Percentiles rank a stretch among this genome's conserved stretches.
Conservation (phyloP, 768 basidiomycete genomes). For the Sporobolomyces pararoseus region DNA sequence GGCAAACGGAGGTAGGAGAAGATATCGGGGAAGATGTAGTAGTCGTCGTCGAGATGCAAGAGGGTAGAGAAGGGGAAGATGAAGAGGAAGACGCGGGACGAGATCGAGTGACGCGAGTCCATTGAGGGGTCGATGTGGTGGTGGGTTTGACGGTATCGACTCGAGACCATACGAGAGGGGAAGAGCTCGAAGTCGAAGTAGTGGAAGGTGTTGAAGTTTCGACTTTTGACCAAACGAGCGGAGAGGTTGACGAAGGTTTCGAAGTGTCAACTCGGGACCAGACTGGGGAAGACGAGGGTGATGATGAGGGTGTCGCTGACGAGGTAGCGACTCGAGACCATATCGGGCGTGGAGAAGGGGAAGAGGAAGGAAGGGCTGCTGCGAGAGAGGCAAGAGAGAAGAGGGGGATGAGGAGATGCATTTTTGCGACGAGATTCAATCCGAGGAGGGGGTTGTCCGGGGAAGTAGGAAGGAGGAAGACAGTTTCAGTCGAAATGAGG, state of each 20-base stretch:
- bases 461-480: no score
- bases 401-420: slow-evolving; percentile 1
- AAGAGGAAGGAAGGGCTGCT: neutral
- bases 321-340: neutral
- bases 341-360: neutral
- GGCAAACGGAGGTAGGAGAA: no score
- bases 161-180: neutral
- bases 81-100: neutral
- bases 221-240: slow-evolving; percentile 8
- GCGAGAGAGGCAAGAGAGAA: neutral
- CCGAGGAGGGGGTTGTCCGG: no score
- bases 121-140: no score
- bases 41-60: no score
- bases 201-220: neutral
- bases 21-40: no score
- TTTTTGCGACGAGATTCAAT: neutral
- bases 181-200: neutral
- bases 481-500: no score
- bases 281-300: neutral
- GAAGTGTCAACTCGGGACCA: slow-evolving; percentile 3
- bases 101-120: neutral
- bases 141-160: no score
- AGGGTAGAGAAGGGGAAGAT: neutral
- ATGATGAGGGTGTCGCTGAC: slow-evolving; percentile 1
- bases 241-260: neutral